Conservation (phyloP, 2,329 filamentous ascomycete genomes). For the Myriosclerotinia duriaeana region DNA sequence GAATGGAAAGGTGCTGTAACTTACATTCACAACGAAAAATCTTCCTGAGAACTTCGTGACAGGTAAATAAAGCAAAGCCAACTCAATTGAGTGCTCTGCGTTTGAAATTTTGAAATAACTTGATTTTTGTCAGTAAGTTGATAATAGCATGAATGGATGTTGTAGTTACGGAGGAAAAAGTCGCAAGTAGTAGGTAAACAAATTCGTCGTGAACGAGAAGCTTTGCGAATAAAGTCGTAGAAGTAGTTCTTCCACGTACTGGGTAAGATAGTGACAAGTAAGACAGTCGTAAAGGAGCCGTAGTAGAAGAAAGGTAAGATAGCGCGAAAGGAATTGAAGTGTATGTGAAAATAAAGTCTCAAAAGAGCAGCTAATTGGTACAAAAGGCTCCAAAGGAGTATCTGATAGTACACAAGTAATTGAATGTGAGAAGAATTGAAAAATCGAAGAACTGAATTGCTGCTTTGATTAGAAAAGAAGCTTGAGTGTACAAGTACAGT, state of each 20-base stretch:
- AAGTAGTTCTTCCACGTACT: background rate
- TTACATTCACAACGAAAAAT: background rate
- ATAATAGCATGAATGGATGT: background rate
- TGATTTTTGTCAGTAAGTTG: background rate
- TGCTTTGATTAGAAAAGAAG: background rate
- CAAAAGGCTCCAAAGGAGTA: background rate
- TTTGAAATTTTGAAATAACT: background rate
- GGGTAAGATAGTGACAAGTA: too few species aligned
- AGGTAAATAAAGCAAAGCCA: background rate
- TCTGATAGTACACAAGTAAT: background rate
- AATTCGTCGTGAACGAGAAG: too few species aligned
- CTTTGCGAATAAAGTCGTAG: background rate
- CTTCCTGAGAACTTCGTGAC: background rate
- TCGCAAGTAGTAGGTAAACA: background rate
- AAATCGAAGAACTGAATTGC: too few species aligned
- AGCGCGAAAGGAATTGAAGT: background rate
- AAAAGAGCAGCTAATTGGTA: background rate
- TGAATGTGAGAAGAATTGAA: background rate
- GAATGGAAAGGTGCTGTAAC: background rate
- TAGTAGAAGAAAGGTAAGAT: background rate
- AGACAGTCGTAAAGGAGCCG: too few species aligned
- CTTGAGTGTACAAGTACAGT: background rate
- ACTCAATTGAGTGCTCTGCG: slow-evolving; percentile 1
- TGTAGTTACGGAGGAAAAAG: background rate
- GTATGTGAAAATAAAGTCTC: background rate